phyloP scores from a whole-genome alignment of 306 rosid species.

The Myrica gale region DNA sequence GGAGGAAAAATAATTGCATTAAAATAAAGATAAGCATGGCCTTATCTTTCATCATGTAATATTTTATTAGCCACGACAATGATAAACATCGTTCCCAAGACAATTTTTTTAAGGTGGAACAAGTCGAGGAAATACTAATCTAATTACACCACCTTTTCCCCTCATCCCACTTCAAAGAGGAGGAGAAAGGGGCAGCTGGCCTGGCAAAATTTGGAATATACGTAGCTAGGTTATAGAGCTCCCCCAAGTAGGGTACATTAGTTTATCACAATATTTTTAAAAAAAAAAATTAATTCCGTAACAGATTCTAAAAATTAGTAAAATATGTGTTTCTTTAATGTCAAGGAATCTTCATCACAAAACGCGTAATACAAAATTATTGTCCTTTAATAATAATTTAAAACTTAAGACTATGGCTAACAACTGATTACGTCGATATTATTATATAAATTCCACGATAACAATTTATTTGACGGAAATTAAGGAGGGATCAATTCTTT shows the following conservation, averaged over 20 bases:
- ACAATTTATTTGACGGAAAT: too few relatives aligned
- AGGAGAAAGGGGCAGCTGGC: background rate
- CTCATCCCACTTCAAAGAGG: background rate
- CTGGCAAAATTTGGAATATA: too few relatives aligned
- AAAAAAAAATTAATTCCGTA: too few relatives aligned
- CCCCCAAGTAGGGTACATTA: background rate
- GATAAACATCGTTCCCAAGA: constrained; percentile 11
- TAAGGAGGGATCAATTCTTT: too few relatives aligned
- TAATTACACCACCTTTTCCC: background rate
- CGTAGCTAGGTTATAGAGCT: background rate
- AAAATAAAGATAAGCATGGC: background rate
- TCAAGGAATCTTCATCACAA: background rate
- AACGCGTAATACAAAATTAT: too few relatives aligned
- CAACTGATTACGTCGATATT: too few relatives aligned
- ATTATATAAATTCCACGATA: too few relatives aligned
- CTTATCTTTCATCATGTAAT: constrained; percentile 18
- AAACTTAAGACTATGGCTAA: background rate
- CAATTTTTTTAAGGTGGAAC: background rate
- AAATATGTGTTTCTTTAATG: too few relatives aligned
- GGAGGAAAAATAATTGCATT: background rate
- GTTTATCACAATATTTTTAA: too few relatives aligned
- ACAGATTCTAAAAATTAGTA: too few relatives aligned
- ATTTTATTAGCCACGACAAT: constrained; percentile 5
- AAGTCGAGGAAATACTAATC: background rate
- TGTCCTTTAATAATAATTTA: too few relatives aligned